phyloP scores from a whole-genome alignment of 139 green algal genomes.

The Desmodesmus armatus region DNA sequence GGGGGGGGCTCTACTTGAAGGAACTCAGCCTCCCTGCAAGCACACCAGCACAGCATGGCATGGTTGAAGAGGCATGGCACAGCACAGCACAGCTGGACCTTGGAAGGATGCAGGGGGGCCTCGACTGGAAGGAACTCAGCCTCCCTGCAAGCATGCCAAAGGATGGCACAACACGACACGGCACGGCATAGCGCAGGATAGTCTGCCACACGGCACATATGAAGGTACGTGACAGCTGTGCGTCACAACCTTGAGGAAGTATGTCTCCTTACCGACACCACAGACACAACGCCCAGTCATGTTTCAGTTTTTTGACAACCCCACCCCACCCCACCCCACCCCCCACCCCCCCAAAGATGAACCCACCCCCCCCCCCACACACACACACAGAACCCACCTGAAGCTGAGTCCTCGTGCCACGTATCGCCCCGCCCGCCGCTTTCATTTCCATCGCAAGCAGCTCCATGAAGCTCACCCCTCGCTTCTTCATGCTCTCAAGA shows the following conservation, averaged over 20 bases:
- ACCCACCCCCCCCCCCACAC: no score
- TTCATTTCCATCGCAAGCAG: constrained; percentile 81
- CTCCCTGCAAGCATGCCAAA: no score
- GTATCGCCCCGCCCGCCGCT: constrained; percentile 84
- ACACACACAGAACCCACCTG: no score
- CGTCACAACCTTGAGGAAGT: no score
- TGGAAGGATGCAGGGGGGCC: constrained; percentile 57
- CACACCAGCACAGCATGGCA: neutral
- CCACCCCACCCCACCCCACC: no score
- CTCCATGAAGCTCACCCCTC: constrained; percentile 65
- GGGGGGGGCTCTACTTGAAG: constrained; percentile 67
- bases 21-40: constrained; percentile 79
- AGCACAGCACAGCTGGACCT: constrained; percentile 76
- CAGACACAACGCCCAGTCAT: no score
- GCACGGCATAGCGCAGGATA: no score
- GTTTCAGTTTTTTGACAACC: no score
- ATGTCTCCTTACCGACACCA: no score
- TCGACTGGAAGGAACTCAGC: constrained; percentile 87
- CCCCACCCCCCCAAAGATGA: no score
- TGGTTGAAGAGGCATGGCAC: neutral
- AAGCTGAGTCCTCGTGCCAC: constrained; percentile 85
- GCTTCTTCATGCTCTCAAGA: constrained; percentile 82
- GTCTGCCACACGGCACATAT: no score
- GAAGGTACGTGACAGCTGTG: no score
- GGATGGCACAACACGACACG: neutral